phyloP scores from a whole-genome alignment of 73 alveolate species.

The Blepharisma stoltei region DNA sequence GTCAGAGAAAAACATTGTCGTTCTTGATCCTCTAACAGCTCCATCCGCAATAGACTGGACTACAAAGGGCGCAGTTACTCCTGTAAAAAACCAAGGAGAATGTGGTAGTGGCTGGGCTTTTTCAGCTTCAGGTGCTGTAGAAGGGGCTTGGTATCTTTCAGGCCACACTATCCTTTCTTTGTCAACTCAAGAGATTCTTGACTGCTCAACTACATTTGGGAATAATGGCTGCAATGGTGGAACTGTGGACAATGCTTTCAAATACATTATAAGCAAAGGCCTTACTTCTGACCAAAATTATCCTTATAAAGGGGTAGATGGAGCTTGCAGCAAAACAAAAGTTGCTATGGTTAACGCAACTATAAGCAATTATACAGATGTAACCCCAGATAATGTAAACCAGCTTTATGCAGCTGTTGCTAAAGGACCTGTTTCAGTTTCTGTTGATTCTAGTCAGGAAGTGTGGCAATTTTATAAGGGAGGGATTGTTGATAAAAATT shows the following conservation, averaged over 20 bases:
- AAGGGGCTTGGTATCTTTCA: slow-evolving; percentile 49
- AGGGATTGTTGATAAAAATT: slow-evolving; percentile 1
- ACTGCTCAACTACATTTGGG: slow-evolving; percentile 46
- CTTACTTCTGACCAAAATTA: slow-evolving; percentile 43
- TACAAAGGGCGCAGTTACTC: slow-evolving; percentile 58
- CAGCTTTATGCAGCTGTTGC: slow-evolving; percentile 31
- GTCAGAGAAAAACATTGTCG: not conserved
- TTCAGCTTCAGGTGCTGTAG: slow-evolving; percentile 79
- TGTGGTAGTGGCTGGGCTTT: slow-evolving; percentile 91
- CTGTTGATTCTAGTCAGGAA: slow-evolving; percentile 56
- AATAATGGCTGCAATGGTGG: slow-evolving; percentile 79
- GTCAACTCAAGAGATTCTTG: slow-evolving; percentile 58
- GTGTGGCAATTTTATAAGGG: slow-evolving; percentile 29
- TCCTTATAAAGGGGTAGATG: slow-evolving; percentile 58
- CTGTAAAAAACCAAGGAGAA: slow-evolving; percentile 65
- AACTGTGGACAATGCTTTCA: slow-evolving; percentile 40
- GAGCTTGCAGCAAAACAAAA: slow-evolving; percentile 35
- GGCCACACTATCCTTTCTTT: slow-evolving; percentile 37
- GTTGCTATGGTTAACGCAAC: slow-evolving; percentile 27
- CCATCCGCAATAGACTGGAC: slow-evolving; percentile 60
- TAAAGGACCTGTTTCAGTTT: slow-evolving; percentile 38
- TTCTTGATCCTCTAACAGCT: not conserved
- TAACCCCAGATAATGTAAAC: slow-evolving; percentile 26
- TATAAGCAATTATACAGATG: slow-evolving; percentile 31
- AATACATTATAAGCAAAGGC: slow-evolving; percentile 35